Conservation (phyloP, 768 basidiomycete species). For the Gautieria morchelliformis region DNA sequence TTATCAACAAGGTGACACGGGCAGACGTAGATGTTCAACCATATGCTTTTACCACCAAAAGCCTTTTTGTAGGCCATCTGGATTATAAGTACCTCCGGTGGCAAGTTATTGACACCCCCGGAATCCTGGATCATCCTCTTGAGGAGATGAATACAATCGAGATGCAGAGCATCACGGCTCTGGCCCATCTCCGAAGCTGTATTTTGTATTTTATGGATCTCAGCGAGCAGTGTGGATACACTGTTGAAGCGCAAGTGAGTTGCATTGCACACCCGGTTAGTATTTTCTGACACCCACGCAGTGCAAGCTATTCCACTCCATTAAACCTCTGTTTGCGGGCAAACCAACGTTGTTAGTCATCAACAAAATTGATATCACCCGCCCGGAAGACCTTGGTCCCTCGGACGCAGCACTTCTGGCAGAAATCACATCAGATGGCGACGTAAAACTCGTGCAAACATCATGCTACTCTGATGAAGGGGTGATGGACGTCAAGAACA, state of each 20-base stretch:
- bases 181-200: conserved; percentile 91
- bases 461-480: conserved; percentile 97
- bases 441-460: conserved; percentile 68
- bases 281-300: conserved; percentile 21
- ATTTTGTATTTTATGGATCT: conserved; percentile 99
- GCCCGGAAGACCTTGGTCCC: conserved; percentile 72
- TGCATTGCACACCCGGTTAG: background rate
- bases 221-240: conserved; percentile 96
- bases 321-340: conserved; percentile 91
- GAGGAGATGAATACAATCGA: conserved; percentile 99
- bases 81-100: conserved; percentile 99
- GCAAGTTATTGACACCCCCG: conserved; percentile 99
- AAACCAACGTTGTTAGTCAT: conserved; percentile 93
- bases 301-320: conserved; percentile 99
- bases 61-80: conserved; percentile 94
- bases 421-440: conserved; percentile 71
- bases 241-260: conserved; percentile 87
- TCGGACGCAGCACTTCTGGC: conserved; percentile 76
- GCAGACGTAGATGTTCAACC: conserved; percentile 99
- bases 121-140: conserved; percentile 93
- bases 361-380: conserved; percentile 94
- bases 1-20: conserved; percentile 99
- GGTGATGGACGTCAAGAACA: conserved; percentile 93
- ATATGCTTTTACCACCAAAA: conserved; percentile 98
- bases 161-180: conserved; percentile 98